Base-by-base conservation (phyloP, 371 early-diverging fungal genomes). In the Lichtheimia corymbifera region DNA sequence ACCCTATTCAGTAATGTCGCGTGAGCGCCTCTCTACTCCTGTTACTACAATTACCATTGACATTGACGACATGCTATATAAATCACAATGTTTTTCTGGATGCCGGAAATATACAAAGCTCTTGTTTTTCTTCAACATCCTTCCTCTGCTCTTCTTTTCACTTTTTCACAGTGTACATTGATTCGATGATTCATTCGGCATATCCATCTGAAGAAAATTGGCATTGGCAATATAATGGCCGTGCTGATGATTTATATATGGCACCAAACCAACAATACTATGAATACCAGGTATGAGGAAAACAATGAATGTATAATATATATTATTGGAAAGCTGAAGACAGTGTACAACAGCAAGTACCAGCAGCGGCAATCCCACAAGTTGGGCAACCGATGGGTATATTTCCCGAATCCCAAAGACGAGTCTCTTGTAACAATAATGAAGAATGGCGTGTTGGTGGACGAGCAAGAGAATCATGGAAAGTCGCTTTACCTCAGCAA, bases 371-470 rank as follows among this genome's bases (percentile, higher is more conserved):
- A 2, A 12, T 41, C 17, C 41, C 41, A 22, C 41, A 35, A 17
- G 40, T 40, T 14, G 41, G 43, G 12, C 40, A 5, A 17, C 17
- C 30, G 17, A 41, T 18, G 13, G 55, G 41, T 55, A 18, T 22
- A 24, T 18, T 15, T n/a, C 25, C 30, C 28, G 30, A 15, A n/a
- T 12, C 50, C 9, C 50, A 50, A 13, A 5, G 13, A 27, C 28
- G 15, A 15, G n/a, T 17, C 17, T 4, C 22, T n/a, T 54, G 18
- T 40, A 17, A 7, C n/a, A 45, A 45, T 18, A 47, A 22, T 18
- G 55, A 55, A 55, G 55, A 55, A 13, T 55, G 55, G 55, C 28
- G 40, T 22, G 17, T 55, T 12, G 20, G 18, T 18, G 41, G 55
- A n/a, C 28, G 47, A 20, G 47, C 47, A 20, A n/a, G 47, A 18